Percentiles rank a stretch among this genome's conserved stretches.
These are phyloP conservation scores for Tetrapyrgos nigripes DNA, from an alignment of 1,284 basidiomycete genomes.

Conservation along the genomic window DNA sequence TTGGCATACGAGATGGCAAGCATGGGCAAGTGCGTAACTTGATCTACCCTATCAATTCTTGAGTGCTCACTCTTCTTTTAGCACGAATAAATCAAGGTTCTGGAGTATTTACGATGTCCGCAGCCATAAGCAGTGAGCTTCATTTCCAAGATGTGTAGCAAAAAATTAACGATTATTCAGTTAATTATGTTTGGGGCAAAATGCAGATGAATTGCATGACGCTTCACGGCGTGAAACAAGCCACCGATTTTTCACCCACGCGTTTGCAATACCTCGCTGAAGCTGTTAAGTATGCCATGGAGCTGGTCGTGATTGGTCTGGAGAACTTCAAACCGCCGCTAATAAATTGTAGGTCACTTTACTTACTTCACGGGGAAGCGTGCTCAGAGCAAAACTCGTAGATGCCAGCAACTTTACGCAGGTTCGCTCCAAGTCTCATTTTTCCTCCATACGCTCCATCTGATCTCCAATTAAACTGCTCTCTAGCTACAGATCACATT, in stretches of 20 bases:
- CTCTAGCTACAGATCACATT: neutral
- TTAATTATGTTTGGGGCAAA: neutral
- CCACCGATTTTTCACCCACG: neutral
- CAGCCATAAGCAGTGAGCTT: neutral
- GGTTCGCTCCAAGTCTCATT: neutral
- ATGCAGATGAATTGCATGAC: neutral
- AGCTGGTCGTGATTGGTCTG: neutral
- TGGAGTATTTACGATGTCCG: neutral
- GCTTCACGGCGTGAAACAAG: neutral
- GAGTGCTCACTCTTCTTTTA: neutral
- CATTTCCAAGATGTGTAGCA: neutral
- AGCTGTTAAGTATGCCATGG: neutral
- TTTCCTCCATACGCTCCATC: too few species aligned
- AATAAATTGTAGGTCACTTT: neutral
- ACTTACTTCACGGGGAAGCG: too few species aligned
- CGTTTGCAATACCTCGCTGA: neutral
- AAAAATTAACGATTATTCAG: neutral
- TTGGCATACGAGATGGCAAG: neutral
- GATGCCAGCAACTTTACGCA: neutral
- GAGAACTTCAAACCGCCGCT: neutral
- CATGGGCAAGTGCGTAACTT: neutral
- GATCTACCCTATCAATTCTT: neutral
- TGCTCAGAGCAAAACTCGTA: too few species aligned
- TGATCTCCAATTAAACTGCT: neutral
- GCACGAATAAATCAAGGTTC: neutral